These are phyloP conservation scores for Talaromyces sp. DNA, from an alignment of 2,329 filamentous ascomycete species.

Conservation along the genomic window DNA sequence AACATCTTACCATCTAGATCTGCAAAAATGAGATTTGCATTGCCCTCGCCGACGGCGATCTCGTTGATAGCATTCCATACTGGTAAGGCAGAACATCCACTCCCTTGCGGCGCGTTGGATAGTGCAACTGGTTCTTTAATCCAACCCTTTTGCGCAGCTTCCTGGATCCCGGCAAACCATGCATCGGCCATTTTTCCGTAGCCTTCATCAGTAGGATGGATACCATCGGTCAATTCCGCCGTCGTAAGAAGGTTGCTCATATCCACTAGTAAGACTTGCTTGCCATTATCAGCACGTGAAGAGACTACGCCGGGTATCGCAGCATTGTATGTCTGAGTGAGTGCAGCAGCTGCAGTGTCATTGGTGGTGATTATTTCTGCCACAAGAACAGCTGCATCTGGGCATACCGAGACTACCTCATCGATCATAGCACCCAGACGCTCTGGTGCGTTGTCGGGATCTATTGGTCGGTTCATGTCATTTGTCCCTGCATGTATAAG, in stretches of 20 bases:
- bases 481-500: conserved; percentile 31
- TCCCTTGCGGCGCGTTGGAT: background rate
- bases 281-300: conserved; percentile 15
- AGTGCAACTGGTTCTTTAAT: conserved; percentile 11
- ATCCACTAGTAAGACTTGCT: conserved; percentile 23
- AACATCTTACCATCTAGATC: background rate
- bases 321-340: conserved; percentile 19
- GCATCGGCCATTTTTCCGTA: conserved; percentile 25
- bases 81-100: background rate
- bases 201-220: conserved; percentile 24
- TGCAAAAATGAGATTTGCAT: background rate
- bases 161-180: conserved; percentile 16
- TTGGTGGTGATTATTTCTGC: conserved; percentile 28
- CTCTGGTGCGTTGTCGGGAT: conserved; percentile 24
- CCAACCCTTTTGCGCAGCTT: conserved; percentile 9
- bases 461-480: conserved; percentile 19
- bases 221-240: conserved; percentile 19
- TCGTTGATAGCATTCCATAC: background rate
- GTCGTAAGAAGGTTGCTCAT: conserved; percentile 12
- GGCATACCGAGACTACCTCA: conserved; percentile 21
- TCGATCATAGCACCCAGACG: conserved; percentile 29
- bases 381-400: conserved; percentile 31
- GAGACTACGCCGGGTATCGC: conserved; percentile 19
- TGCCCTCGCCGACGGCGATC: background rate
- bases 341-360: conserved; percentile 10